Evolutionary conservation across 768 basidiomycete genomes (phyloP).

Genomic region (Suillus subalutaceus): DNA sequence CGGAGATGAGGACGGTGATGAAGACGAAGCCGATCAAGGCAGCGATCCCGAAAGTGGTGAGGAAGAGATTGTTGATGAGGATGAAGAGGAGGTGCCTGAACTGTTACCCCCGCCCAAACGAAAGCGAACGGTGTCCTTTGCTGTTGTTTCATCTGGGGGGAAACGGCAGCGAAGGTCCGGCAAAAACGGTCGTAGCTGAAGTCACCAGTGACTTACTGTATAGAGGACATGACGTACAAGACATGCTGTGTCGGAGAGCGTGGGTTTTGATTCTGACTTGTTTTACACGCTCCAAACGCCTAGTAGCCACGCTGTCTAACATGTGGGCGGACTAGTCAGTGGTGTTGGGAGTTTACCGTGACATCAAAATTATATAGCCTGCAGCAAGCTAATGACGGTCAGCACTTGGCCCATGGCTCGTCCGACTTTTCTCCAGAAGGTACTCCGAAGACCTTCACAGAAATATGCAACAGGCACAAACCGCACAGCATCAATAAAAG

Average conservation of each 20-base stretch:
- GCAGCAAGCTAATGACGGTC: background rate
- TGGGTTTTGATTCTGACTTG: slow-evolving; percentile 16
- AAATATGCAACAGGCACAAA: slow-evolving; percentile 42
- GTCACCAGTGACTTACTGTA: background rate
- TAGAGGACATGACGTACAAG: background rate
- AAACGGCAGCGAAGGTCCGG: slow-evolving; percentile 16
- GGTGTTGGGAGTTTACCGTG: background rate
- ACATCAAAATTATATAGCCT: slow-evolving; percentile 4
- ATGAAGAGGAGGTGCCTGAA: slow-evolving; percentile 37
- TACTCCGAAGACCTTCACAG: slow-evolving; percentile 68
- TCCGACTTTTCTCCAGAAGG: slow-evolving; percentile 59
- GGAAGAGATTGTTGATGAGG: slow-evolving; percentile 45
- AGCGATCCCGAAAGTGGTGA: slow-evolving; percentile 41
- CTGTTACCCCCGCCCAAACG: slow-evolving; percentile 41
- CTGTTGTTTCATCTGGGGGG: slow-evolving; percentile 22
- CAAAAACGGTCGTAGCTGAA: slow-evolving; percentile 9
- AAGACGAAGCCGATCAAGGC: slow-evolving; percentile 31
- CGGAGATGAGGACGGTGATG: slow-evolving; percentile 31
- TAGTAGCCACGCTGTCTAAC: background rate
- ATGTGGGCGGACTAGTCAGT: background rate
- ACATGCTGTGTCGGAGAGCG: slow-evolving; percentile 8
- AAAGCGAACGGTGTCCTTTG: slow-evolving; percentile 53
- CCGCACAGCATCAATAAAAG: background rate
- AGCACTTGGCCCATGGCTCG: slow-evolving; percentile 40
- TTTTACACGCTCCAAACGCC: background rate